These are phyloP conservation scores for Mucor piriformis DNA, from an alignment of 371 early-diverging fungal genomes.

Conservation along the genomic window DNA sequence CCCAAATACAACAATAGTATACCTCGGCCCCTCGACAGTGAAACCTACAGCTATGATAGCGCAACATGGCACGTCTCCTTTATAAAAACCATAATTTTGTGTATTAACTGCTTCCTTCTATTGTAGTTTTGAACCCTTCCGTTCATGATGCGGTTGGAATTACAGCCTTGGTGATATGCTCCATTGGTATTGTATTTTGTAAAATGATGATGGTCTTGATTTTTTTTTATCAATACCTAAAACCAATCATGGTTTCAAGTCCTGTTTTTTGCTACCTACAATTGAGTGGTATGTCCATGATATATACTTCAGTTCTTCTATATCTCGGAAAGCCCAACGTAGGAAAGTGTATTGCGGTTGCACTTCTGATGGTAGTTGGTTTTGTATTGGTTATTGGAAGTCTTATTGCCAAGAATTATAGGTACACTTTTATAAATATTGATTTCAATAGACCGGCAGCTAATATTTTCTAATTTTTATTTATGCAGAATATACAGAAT, in stretches of 20 bases:
- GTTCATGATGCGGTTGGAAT: slow-evolving; percentile 17
- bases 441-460: not conserved
- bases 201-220: slow-evolving; percentile 30
- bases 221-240: slow-evolving; percentile 25
- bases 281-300: slow-evolving; percentile 32
- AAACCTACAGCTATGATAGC: slow-evolving; percentile 11
- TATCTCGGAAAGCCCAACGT: slow-evolving; percentile 27
- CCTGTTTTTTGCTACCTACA: slow-evolving; percentile 47
- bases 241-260: slow-evolving; percentile 41
- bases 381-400: slow-evolving; percentile 42
- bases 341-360: slow-evolving; percentile 33
- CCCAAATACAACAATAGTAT: slow-evolving; percentile 21
- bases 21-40: slow-evolving; percentile 31
- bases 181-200: slow-evolving; percentile 25
- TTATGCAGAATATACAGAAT: slow-evolving; percentile 43
- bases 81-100: not conserved
- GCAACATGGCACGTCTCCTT: slow-evolving; percentile 16
- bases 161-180: slow-evolving; percentile 18
- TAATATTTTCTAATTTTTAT: not conserved
- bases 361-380: slow-evolving; percentile 25
- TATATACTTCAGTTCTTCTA: slow-evolving; percentile 22
- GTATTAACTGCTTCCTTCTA: too few species aligned
- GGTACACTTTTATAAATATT: slow-evolving; percentile 16
- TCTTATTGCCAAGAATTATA: slow-evolving; percentile 49
- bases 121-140: slow-evolving; percentile 28